Conservation (phyloP, 164 flowering plant genomes). For the Tinospora cordifolia region DNA sequence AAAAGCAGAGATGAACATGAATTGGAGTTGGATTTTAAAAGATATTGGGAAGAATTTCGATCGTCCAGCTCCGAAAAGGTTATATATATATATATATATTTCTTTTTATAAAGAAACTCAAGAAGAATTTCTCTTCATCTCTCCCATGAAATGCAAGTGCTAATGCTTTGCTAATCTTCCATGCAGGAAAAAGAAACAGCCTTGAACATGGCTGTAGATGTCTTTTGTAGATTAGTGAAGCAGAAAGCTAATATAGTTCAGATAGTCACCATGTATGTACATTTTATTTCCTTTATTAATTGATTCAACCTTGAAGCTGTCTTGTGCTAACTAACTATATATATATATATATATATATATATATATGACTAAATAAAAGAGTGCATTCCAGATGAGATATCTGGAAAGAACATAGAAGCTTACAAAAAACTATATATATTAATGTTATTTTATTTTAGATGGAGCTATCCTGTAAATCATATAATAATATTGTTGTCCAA, state of each 20-base stretch:
- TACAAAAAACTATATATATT: background rate
- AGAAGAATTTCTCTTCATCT: background rate
- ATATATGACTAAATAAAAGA: no score
- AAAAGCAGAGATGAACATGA: conserved; percentile 80
- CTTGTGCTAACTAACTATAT: background rate
- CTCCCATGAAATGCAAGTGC: conserved; percentile 1
- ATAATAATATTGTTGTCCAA: background rate
- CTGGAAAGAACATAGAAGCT: no score
- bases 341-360: background rate
- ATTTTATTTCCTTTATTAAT: background rate
- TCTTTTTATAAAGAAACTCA: background rate
- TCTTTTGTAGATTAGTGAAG: conserved; percentile 93
- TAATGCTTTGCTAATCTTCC: conserved; percentile 19
- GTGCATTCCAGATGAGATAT: no score
- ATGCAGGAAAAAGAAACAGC: conserved; percentile 98
- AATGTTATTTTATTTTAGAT: background rate
- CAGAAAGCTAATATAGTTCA: conserved; percentile 79
- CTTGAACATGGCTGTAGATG: conserved; percentile 80
- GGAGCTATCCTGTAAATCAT: background rate
- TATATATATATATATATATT: no score
- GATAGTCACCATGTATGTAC: conserved; percentile 68
- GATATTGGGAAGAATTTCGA: conserved; percentile 97
- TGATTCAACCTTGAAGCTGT: background rate
- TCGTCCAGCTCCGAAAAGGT: conserved; percentile 97
- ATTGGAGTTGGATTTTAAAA: conserved; percentile 96